Conservation (phyloP, 345 rosid genomes). For the Euphorbia pulcherrima region DNA sequence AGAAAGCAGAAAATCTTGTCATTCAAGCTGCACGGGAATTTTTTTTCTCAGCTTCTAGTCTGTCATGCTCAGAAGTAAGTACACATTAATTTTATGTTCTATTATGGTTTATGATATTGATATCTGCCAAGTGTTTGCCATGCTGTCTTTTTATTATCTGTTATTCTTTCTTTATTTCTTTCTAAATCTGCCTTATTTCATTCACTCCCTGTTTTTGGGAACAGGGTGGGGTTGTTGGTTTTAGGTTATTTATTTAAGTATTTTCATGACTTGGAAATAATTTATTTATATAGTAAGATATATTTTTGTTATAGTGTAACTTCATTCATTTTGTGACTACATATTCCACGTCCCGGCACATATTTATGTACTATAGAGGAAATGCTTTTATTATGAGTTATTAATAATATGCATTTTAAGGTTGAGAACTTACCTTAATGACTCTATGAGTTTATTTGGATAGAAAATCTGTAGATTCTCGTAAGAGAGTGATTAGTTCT, state of each 20-base stretch:
- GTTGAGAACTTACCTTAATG: not conserved
- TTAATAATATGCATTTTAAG: conserved; percentile 1
- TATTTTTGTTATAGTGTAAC: no score
- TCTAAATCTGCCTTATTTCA: not conserved
- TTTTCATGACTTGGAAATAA: no score
- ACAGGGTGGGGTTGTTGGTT: no score
- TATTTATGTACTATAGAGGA: not conserved
- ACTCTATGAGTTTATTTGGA: not conserved
- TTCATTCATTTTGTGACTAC: no score
- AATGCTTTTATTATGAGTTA: not conserved
- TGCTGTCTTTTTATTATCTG: no score
- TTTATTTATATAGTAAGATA: no score
- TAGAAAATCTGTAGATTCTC: not conserved
- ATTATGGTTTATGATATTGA: conserved; percentile 13
- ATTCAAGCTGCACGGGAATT: conserved; percentile 92
- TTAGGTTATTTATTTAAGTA: no score
- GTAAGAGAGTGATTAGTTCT: not conserved
- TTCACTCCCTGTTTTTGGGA: no score
- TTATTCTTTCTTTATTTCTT: no score
- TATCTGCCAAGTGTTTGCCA: conserved; percentile 1
- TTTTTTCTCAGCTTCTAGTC: conserved; percentile 90
- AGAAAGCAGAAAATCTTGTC: conserved; percentile 88
- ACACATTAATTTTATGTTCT: conserved; percentile 3
- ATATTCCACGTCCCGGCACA: not conserved
- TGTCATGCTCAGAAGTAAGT: conserved; percentile 81